Base-by-base conservation (phyloP, 352 stramenopile genomes). In the Globisporangium spiculum region DNA sequence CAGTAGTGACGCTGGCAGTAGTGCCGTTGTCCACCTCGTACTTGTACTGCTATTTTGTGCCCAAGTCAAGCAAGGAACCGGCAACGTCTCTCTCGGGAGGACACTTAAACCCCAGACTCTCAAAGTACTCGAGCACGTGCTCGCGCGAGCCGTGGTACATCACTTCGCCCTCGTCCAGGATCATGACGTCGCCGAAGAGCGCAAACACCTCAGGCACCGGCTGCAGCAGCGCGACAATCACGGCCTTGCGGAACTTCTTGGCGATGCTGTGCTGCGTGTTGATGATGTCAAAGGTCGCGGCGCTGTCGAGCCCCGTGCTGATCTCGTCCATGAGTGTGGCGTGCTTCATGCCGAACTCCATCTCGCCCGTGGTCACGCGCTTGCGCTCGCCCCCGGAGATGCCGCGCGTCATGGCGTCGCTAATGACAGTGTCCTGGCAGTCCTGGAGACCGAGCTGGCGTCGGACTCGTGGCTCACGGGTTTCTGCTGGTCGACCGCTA, bases 311-410 rank as follows among this genome's bases (percentile, higher is more conserved):
- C 1, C 80, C 80, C n/a, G 79, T 88, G 48, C 71, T 81, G 73
- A 92, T 88, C 65, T 92, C 80, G 78, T 98, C 89, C 71, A 97
- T 75, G 38, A 97, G 57, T 12, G 93, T 77, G 16, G 94, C 79
- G 12, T 74, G 69, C 38, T 89, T 87, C 69, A 94, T 76, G 1
- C 81, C 93, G 4, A 97, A 84, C 59, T 93, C 77, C 83, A 86
- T 84, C 63, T 91, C 80, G 62, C 80, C 83, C 7, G 78, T 80
- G 22, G 83, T 92, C 61, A 92, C 68, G 53, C 84, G 83, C 73
- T 89, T 89, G 34, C 78, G 69, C 60, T 92, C 83, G 26, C 84
- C 84, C 9, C 84, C 84, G n/a, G 79, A 90, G 69, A 92, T 74
- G 38, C 84, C 84, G 20, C 84, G 76, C 3, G 76, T 58, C 57